phyloP scores from a whole-genome alignment of 345 rosid species.

The Garcia nutans region DNA sequence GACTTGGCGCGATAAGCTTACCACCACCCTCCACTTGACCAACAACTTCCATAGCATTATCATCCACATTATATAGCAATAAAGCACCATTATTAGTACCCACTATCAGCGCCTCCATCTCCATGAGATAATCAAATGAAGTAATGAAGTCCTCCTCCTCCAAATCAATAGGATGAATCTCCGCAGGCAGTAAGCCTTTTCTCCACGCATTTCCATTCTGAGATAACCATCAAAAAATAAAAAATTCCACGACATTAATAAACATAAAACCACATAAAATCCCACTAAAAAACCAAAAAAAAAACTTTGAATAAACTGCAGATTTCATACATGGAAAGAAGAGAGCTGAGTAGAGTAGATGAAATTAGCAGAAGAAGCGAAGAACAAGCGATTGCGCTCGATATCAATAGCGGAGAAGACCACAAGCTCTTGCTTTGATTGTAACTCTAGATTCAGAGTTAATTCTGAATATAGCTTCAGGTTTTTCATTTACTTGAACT shows the following conservation, averaged over 20 bases:
- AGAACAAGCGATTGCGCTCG: slow-evolving; percentile 76
- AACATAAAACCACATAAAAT: slow-evolving; percentile 10
- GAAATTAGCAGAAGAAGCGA: slow-evolving; percentile 65
- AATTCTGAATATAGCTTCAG: slow-evolving; percentile 65
- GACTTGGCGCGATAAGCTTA: slow-evolving; percentile 77
- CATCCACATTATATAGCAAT: slow-evolving; percentile 58
- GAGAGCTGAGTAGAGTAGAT: slow-evolving; percentile 61
- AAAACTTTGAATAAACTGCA: too few species aligned
- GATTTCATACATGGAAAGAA: slow-evolving; percentile 50
- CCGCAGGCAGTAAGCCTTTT: slow-evolving; percentile 41
- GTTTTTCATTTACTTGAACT: slow-evolving; percentile 52
- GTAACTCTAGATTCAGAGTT: slow-evolving; percentile 54
- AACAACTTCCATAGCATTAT: slow-evolving; percentile 61
- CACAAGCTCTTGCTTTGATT: slow-evolving; percentile 50
- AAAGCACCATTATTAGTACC: slow-evolving; percentile 76
- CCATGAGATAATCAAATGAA: slow-evolving; percentile 80
- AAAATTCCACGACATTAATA: neutral
- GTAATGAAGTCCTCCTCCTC: slow-evolving; percentile 65
- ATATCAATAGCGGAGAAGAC: slow-evolving; percentile 68
- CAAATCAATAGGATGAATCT: slow-evolving; percentile 51
- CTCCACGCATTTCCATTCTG: slow-evolving; percentile 54
- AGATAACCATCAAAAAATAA: slow-evolving; percentile 5
- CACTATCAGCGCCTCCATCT: slow-evolving; percentile 80
- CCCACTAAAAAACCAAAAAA: neutral
- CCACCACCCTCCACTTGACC: slow-evolving; percentile 88